Evolutionary conservation across 495 filamentous ascomycete genomes (phyloP).

Genomic region (Aspergillus coremiiformis): DNA sequence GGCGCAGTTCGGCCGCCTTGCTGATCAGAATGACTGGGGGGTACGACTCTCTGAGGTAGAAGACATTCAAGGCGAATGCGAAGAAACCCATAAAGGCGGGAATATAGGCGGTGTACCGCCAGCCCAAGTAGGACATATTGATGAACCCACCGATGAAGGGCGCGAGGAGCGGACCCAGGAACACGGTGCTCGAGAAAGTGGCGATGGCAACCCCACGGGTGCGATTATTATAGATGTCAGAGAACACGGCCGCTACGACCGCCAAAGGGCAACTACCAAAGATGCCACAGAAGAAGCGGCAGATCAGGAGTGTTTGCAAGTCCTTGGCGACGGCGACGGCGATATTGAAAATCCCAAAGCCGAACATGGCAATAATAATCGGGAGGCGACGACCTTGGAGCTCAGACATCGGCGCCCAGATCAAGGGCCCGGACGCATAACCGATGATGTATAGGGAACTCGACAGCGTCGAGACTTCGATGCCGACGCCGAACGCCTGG

Average conservation of each 20-base stretch:
- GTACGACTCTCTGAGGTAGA: slow-evolving; percentile 82
- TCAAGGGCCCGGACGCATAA: slow-evolving; percentile 51
- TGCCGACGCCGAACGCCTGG: slow-evolving; percentile 38
- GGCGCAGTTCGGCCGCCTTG: slow-evolving; percentile 74
- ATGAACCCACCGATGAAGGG: slow-evolving; percentile 82
- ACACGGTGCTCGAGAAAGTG: slow-evolving; percentile 77
- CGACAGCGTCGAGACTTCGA: slow-evolving; percentile 40
- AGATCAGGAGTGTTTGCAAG: slow-evolving; percentile 57
- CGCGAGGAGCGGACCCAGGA: slow-evolving; percentile 72
- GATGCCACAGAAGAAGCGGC: slow-evolving; percentile 60
- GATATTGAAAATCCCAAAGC: slow-evolving; percentile 51
- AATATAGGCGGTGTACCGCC: slow-evolving; percentile 84
- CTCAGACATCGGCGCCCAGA: slow-evolving; percentile 64
- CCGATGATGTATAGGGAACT: slow-evolving; percentile 46
- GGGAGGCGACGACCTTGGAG: slow-evolving; percentile 50
- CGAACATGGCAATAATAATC: slow-evolving; percentile 46
- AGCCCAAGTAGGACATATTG: slow-evolving; percentile 47
- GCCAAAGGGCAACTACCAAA: slow-evolving; percentile 66
- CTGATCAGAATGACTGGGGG: slow-evolving; percentile 70
- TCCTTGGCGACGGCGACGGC: slow-evolving; percentile 55
- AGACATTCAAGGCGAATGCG: slow-evolving; percentile 58
- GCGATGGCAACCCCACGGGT: slow-evolving; percentile 62
- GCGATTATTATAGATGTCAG: slow-evolving; percentile 79
- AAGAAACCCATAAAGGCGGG: slow-evolving; percentile 70
- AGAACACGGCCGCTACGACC: slow-evolving; percentile 82